phyloP scores from a whole-genome alignment of 108 stramenopile genomes.

The Conticribra guillardii region DNA sequence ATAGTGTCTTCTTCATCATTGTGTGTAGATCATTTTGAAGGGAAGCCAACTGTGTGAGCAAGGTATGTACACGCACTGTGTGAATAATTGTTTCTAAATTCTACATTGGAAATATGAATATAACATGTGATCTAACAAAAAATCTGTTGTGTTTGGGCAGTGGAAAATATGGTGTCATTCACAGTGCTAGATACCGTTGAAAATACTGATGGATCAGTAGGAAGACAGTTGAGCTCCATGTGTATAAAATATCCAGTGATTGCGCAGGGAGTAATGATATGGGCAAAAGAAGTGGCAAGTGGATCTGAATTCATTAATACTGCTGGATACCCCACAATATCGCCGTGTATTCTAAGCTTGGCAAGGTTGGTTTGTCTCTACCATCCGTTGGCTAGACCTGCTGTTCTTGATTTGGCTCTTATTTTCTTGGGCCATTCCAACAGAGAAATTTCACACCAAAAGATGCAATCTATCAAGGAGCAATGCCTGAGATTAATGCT shows the following conservation, averaged over 20 bases:
- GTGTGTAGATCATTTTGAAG: constrained; percentile 49
- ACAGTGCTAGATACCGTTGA: constrained; percentile 55
- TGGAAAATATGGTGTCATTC: constrained; percentile 87
- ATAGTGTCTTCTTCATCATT: no score
- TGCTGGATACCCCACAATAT: constrained; percentile 75
- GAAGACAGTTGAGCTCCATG: constrained; percentile 65
- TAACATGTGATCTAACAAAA: not conserved
- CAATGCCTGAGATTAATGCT: constrained; percentile 81
- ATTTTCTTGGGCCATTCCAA: constrained; percentile 77
- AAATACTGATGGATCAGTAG: constrained; percentile 50
- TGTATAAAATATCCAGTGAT: constrained; percentile 71
- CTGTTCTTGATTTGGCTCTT: constrained; percentile 66
- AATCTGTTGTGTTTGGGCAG: not conserved
- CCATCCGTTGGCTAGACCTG: constrained; percentile 73
- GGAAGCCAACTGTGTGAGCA: constrained; percentile 81
- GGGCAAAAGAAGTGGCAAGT: constrained; percentile 71
- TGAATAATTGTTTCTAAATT: not conserved
- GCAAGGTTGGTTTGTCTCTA: constrained; percentile 61
- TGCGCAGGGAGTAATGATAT: constrained; percentile 78
- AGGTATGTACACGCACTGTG: not conserved
- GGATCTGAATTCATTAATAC: constrained; percentile 73
- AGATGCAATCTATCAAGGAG: constrained; percentile 85
- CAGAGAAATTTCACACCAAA: constrained; percentile 82
- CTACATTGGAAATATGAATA: not conserved
- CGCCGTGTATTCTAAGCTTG: constrained; percentile 79